Evolutionary conservation across 805 yeast genomes (phyloP), one percentile per base, ranked within the genome.

Genomic region (Candida coleopterorum): DNA sequence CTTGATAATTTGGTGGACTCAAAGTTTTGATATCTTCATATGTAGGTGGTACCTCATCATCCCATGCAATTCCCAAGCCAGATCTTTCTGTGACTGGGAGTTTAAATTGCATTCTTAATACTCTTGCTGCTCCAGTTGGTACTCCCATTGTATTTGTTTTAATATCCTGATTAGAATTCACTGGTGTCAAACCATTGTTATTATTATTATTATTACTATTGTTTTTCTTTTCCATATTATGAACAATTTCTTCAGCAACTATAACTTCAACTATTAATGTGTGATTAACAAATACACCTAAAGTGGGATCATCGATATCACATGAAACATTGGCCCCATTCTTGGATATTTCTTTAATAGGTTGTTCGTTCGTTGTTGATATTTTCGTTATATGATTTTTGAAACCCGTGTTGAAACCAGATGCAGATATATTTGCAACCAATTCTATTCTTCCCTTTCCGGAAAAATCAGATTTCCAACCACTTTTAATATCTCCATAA

Each of bases 1-100:
- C 60, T 24, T 47, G 47, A 44, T 93, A 90, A 2, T 79, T 77
- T 2, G 98, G 98, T 0, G 98, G 98, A 16, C 89, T 78, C 29
- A 86, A 68, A 0, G 94, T 78, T 20, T 78, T 69, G 15, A 93
- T 88, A 46, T 87, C 90, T 37, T 78, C 86, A 52, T 93, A 93
- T 15, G 88, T 84, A 1, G 99, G 99, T 2, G 99, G 99, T 12
- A 94, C 97, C 59, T 93, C 98, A 54, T 90, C 97, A 59, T 90
- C 97, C 97, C 98, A 93, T 0, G 97, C 84, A 21, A 93, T 86
- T 4, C 98, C 98, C 28, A 93, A 69, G 0, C 99, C 99, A 0
- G 95, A 82, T 41, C 97, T 70, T 55, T 89, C 97, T 2, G 95
- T 84, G 16, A 93, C 61, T 3, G 69, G 67, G n/a, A 90, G 50